Evolutionary conservation across 2,329 filamentous ascomycete genomes (phyloP), one percentile per base, ranked within the genome.

Genomic region (Fusarium falciforme): DNA sequence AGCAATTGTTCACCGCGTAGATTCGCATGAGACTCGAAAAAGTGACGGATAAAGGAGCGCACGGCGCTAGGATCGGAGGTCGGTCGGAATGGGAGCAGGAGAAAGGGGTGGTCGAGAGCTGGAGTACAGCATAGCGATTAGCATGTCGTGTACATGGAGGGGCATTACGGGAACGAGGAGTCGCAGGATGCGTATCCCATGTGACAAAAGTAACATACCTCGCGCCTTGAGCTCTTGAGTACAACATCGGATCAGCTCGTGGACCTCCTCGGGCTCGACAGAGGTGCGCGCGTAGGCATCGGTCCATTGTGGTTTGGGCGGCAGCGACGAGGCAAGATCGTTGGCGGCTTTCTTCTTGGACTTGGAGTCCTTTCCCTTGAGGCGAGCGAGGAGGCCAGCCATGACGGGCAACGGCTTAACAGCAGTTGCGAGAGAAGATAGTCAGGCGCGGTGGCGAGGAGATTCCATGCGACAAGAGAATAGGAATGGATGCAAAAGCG

Each of bases 31-130:
- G 90, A 87, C 80, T 93, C 93, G 86, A 98, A 99, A 84, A 94
- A 98, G 84, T 96, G 95, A 80, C 94, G 92, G 78, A 99, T 89
- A 79, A 98, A 98, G 25, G 93, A 96, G 81, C 95, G 94, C 71
- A 97, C 95, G 61, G 94, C 94, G 83, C 94, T 96, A 49, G 96
- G 93, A 81, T 99, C 95, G 73, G 95, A 96, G 31, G 94, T 94
- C 25, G 96, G 96, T 78, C 96, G 93, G 84, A 98, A 99, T 14
- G 96, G 96, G 5, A 99, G 89, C 10, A 99, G 91, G 31, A 98
- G 89, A 83, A 99, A 98, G 1, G 96, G 96, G 69, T 93, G 92
- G 81, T 98, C 93, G 79, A 98, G 92, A 75, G 92, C 95, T 97
- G 74, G 35, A 70, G 66, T 57, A 67, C 38, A 55, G 68, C 60